Evolutionary conservation across 306 rosid species (phyloP).

Genomic region (Rosa multiflora): DNA sequence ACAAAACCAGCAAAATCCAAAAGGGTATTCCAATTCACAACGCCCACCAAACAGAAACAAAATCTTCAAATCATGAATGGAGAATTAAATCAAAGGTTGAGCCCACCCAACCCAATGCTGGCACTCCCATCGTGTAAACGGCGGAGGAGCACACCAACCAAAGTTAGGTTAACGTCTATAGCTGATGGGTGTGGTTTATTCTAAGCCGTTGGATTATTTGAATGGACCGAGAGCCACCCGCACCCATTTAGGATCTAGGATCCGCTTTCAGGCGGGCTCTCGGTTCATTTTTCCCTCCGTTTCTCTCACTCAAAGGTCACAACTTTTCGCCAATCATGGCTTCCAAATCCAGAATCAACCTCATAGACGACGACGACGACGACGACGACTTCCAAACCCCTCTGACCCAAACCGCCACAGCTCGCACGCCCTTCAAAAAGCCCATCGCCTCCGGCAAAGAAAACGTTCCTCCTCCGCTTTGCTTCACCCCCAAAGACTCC

Average conservation of each 20-base stretch:
- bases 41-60: no score
- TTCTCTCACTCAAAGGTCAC: no score
- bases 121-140: no score
- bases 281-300: slow-evolving; percentile 22
- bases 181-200: background rate
- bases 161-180: no score
- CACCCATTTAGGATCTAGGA: background rate
- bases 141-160: no score
- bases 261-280: background rate
- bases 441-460: slow-evolving; percentile 45
- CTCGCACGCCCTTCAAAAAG: slow-evolving; percentile 13
- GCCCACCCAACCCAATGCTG: no score
- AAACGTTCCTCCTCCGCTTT: slow-evolving; percentile 30
- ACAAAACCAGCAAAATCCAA: no score
- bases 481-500: background rate
- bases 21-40: no score
- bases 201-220: background rate
- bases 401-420: slow-evolving; percentile 44
- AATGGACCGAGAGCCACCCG: background rate
- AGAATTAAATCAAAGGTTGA: no score
- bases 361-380: slow-evolving; percentile 17
- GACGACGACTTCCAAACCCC: slow-evolving; percentile 56
- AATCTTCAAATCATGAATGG: no score
- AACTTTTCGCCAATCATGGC: background rate
- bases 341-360: slow-evolving; percentile 10